Conservation (phyloP, 768 basidiomycete genomes). For the Harrya chromipes region DNA sequence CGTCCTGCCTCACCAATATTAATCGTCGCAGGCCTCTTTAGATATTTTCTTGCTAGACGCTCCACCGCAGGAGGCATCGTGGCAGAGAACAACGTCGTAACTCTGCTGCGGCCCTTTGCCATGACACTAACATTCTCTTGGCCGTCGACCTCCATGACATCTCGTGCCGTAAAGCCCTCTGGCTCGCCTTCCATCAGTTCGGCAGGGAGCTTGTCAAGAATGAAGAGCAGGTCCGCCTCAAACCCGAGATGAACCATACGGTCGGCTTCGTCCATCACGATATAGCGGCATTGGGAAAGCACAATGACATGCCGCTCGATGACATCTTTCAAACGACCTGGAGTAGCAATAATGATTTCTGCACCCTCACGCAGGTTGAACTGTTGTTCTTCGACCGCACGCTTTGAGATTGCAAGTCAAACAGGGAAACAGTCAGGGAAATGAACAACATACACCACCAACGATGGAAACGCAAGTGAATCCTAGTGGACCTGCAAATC, state of each 20-base stretch:
- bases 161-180: slow-evolving; percentile 25
- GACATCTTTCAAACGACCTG: slow-evolving; percentile 96
- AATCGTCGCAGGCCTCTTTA: slow-evolving; percentile 89
- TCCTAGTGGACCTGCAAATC: slow-evolving; percentile 87
- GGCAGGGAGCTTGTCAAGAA: slow-evolving; percentile 86
- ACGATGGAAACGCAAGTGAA: slow-evolving; percentile 97
- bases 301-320: slow-evolving; percentile 95
- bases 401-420: slow-evolving; percentile 38
- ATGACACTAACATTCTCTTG: slow-evolving; percentile 45
- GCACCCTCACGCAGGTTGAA: slow-evolving; percentile 98
- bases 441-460: slow-evolving; percentile 65
- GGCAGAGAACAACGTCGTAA: slow-evolving; percentile 97
- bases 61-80: slow-evolving; percentile 99
- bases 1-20: slow-evolving; percentile 98
- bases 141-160: slow-evolving; percentile 78
- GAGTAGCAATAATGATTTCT: slow-evolving; percentile 98
- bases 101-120: slow-evolving; percentile 71
- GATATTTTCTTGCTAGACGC: slow-evolving; percentile 90
- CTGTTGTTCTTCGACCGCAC: slow-evolving; percentile 96
- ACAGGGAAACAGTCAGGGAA: neutral
- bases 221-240: slow-evolving; percentile 90
- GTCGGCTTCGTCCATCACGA: slow-evolving; percentile 99
- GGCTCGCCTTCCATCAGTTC: slow-evolving; percentile 84
- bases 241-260: slow-evolving; percentile 99
- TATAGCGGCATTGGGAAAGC: slow-evolving; percentile 93